Base-by-base conservation (phyloP, 371 early-diverging fungal genomes). In the Mucor irregularis region DNA sequence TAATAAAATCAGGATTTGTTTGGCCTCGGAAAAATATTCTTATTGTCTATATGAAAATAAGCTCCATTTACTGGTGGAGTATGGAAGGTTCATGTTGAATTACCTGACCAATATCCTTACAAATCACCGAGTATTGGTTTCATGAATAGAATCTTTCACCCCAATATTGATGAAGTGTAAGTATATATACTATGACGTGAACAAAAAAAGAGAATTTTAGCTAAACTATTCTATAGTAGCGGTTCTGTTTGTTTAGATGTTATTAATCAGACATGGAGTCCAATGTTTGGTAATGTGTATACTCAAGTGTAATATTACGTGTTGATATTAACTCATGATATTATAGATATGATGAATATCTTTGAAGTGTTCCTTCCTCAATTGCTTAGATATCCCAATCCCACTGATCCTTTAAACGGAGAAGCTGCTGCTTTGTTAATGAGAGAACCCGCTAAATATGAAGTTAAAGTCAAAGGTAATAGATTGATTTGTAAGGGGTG, bases 191-290 rank as follows among this genome's bases (percentile, higher is more conserved):
- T 8, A 17, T 9, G 6, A 1, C n/a, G 24, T 24, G 22, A 19
- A 13, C 9, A 45, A 5, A 22, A 37, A 31, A 16, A 2, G n/a
- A 30, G 16, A 8, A 16, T 6, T 21, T 46, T 49, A 22, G 10
- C 17, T 26, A 34, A 19, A 31, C 3, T 43, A n/a, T 24, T 22
- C 10, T 46, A 25, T 33, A 93, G 91, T 66, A 96, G 96, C 68
- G 99, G 99, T 21, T 95, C 96, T 6, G 97, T 99, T 29, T 99
- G 99, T 71, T 77, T 99, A 59, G 99, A 99, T 78, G 99, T 99
- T 31, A 96, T 99, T 67, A 99, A 99, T 80, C 99, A 99, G 77
- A 96, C 98, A 5, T 99, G 99, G 99, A 94, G 95, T 54, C 99
- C 99, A 46, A 97, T 98, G 97, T 98, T 95, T 80, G 98, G 96